Evolutionary conservation across 148 eudicot genomes (phyloP).

Genomic region (Diospyros lotus): DNA sequence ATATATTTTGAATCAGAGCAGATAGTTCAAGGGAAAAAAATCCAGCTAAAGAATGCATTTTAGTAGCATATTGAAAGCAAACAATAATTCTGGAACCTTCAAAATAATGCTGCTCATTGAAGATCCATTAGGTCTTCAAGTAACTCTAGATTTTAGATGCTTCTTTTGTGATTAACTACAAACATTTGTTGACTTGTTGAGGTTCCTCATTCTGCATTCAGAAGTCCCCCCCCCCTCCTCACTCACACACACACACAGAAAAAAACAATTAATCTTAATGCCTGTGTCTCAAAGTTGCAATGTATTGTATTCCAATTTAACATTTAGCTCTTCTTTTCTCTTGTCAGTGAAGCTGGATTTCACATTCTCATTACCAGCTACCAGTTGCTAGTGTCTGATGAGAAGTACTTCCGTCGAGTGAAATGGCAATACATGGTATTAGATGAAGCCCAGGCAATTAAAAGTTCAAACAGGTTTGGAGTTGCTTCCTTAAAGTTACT

Average conservation of each 20-base stretch:
- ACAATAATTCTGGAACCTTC: background rate
- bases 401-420: conserved; percentile 88
- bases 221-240: background rate
- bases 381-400: conserved; percentile 89
- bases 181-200: background rate
- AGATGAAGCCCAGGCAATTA: conserved; percentile 98
- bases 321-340: conserved; percentile 12
- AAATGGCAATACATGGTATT: conserved; percentile 99
- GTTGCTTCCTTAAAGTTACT: conserved; percentile 16
- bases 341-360: conserved; percentile 83
- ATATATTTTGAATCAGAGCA: background rate
- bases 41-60: no score
- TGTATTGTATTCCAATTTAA: conserved; percentile 10
- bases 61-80: background rate
- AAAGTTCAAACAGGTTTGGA: conserved; percentile 80
- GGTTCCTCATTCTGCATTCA: no score
- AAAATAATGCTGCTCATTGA: background rate
- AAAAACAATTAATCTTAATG: no score
- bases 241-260: no score
- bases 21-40: background rate
- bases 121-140: background rate
- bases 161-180: background rate
- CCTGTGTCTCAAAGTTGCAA: conserved; percentile 10
- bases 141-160: background rate
- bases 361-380: conserved; percentile 98